Evolutionary conservation across 2,329 filamentous ascomycete genomes (phyloP).

Genomic region (Paracoccidioides brasiliensis): DNA sequence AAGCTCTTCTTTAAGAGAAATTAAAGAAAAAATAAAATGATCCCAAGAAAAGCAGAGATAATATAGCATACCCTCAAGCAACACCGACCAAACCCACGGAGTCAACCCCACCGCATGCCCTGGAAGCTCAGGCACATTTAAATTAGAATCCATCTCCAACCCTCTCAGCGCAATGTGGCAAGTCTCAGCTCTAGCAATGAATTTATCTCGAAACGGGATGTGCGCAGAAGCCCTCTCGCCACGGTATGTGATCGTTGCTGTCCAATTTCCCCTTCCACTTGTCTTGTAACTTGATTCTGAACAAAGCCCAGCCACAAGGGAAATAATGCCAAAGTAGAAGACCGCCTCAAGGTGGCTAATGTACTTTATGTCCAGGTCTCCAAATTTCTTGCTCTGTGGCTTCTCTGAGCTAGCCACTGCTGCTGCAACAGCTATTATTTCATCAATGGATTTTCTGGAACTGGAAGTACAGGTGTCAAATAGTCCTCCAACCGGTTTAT

Average conservation of each 20-base stretch:
- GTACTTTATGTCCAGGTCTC: constrained; percentile 3
- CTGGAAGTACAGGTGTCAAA: background rate
- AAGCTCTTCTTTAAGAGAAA: background rate
- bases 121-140: constrained; percentile 19
- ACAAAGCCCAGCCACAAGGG: constrained; percentile 14
- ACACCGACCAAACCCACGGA: constrained; percentile 18
- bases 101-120: constrained; percentile 7
- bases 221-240: constrained; percentile 16
- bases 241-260: constrained; percentile 19
- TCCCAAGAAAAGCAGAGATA: background rate
- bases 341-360: constrained; percentile 14
- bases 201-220: constrained; percentile 7
- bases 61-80: constrained; percentile 18
- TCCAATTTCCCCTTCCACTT: constrained; percentile 13
- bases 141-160: constrained; percentile 15
- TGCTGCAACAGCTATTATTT: background rate
- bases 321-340: constrained; percentile 23
- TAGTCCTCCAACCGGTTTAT: background rate
- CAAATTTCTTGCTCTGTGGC: background rate
- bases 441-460: background rate
- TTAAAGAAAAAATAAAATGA: background rate
- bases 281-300: constrained; percentile 17
- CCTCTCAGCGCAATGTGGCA: constrained; percentile 18
- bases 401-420: background rate
- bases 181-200: constrained; percentile 14